Percentiles rank a stretch among this genome's conserved stretches.
phyloP scores from a whole-genome alignment of 2,329 filamentous ascomycete species.

The Pseudogymnoascus sp. region DNA sequence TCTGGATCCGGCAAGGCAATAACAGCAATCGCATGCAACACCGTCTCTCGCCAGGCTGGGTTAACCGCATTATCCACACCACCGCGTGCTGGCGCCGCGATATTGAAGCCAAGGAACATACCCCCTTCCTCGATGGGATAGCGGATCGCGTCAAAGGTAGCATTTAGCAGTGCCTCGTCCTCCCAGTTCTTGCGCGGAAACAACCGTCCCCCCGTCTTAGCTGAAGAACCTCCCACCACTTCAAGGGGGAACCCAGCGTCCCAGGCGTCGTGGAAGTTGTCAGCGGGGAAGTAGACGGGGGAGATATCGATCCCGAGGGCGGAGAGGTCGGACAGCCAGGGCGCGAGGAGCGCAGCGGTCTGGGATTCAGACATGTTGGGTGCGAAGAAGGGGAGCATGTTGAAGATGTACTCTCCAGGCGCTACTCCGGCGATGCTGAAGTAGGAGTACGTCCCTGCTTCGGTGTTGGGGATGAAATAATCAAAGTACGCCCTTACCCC shows the following conservation, averaged over 20 bases:
- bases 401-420: conserved; percentile 27
- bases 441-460: conserved; percentile 26
- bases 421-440: conserved; percentile 29
- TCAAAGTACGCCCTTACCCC: conserved; percentile 46
- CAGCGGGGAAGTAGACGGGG: conserved; percentile 29
- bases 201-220: conserved; percentile 34
- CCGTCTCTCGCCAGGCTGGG: conserved; percentile 20
- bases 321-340: conserved; percentile 34
- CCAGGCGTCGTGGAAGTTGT: conserved; percentile 28
- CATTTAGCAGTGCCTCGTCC: conserved; percentile 22
- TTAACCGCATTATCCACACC: conserved; percentile 33
- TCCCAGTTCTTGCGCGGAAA: conserved; percentile 35
- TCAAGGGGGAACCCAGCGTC: conserved; percentile 36
- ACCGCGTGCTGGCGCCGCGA: conserved; percentile 16
- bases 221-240: conserved; percentile 25
- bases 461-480: conserved; percentile 36
- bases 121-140: conserved; percentile 30
- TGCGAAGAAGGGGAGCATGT: conserved; percentile 28
- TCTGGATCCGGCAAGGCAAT: conserved; percentile 25
- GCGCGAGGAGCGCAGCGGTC: conserved; percentile 25
- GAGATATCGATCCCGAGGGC: conserved; percentile 15
- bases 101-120: conserved; percentile 27
- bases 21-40: conserved; percentile 30
- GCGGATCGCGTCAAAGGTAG: conserved; percentile 27
- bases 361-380: conserved; percentile 26